phyloP scores from a whole-genome alignment of 345 rosid species.

The Eucalyptus marginata region DNA sequence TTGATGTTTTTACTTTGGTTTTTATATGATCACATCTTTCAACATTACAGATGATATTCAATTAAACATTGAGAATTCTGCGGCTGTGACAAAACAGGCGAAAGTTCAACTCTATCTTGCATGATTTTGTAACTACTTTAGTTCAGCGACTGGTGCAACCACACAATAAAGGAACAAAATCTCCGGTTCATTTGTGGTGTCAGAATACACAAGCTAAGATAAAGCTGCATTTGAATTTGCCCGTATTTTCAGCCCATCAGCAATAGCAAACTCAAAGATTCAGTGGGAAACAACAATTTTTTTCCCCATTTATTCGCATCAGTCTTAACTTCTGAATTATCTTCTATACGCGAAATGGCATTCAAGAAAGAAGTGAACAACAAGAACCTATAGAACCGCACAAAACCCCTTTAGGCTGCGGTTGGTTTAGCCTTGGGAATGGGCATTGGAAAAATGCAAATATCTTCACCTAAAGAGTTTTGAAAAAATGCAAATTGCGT shows the following conservation, averaged over 20 bases:
- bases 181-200: neutral
- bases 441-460: too few species aligned
- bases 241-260: neutral
- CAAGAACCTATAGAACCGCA: too few species aligned
- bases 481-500: fast-evolving
- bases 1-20: too few species aligned
- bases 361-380: neutral
- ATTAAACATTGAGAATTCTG: too few species aligned
- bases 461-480: fast-evolving
- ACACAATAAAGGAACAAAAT: neutral
- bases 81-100: too few species aligned
- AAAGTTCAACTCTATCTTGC: neutral
- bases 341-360: neutral
- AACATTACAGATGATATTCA: too few species aligned
- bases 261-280: neutral
- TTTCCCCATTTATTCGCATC: neutral
- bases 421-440: too few species aligned
- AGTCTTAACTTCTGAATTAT: neutral
- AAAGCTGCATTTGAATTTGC: neutral
- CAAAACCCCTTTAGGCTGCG: too few species aligned
- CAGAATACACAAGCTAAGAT: neutral
- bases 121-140: neutral
- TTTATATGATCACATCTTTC: too few species aligned
- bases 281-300: neutral
- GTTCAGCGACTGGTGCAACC: neutral